Percentiles rank a stretch among this genome's conserved stretches.
Conservation (phyloP, 2,329 filamentous ascomycete genomes). For the Neurospora crassa region DNA sequence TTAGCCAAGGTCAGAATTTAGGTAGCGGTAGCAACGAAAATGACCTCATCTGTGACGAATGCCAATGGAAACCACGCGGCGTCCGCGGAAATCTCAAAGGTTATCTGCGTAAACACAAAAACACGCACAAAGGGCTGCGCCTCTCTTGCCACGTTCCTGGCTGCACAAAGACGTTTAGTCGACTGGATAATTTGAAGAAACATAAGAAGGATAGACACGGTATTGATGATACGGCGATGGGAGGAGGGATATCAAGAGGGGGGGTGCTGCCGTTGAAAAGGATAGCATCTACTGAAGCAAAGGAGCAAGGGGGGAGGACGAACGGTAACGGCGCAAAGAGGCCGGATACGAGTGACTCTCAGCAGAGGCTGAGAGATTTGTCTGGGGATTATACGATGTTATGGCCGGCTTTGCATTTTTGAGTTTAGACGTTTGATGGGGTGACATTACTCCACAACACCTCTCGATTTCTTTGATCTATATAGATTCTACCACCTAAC, state of each 20-base stretch:
- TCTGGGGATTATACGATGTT: slow-evolving; percentile 18
- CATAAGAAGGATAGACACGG: slow-evolving; percentile 23
- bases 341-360: slow-evolving; percentile 11
- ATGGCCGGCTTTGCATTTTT: slow-evolving; percentile 20
- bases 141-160: slow-evolving; percentile 18
- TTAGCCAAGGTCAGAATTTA: not conserved
- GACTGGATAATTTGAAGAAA: slow-evolving; percentile 23
- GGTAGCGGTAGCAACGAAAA: not conserved
- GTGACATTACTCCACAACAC: not conserved
- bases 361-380: slow-evolving; percentile 12
- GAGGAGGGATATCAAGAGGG: not conserved
- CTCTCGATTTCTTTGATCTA: not conserved
- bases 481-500: not conserved
- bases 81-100: slow-evolving; percentile 21
- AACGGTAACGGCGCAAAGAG: slow-evolving; percentile 8
- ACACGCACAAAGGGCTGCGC: slow-evolving; percentile 21
- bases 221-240: slow-evolving; percentile 5
- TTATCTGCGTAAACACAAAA: slow-evolving; percentile 24
- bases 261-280: slow-evolving; percentile 9
- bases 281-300: not conserved
- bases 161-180: slow-evolving; percentile 22
- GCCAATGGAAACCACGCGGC: slow-evolving; percentile 22
- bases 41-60: slow-evolving; percentile 21
- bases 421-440: not conserved
- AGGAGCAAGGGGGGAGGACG: slow-evolving; percentile 9